Percentiles rank a stretch among this genome's conserved stretches.
phyloP scores from a whole-genome alignment of 2,329 filamentous ascomycete genomes.

The Leptographium flavum region DNA sequence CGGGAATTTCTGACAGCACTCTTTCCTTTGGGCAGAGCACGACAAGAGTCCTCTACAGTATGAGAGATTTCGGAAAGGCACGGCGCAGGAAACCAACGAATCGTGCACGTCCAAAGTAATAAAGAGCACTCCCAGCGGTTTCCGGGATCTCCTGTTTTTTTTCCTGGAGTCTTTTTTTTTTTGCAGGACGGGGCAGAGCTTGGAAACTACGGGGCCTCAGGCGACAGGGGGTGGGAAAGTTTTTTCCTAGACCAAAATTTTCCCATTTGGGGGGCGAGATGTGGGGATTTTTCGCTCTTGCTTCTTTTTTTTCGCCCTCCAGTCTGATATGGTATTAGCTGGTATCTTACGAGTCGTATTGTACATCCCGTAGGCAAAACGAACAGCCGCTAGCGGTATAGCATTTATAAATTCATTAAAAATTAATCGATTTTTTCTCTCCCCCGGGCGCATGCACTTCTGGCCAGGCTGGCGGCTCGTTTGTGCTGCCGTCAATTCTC shows the following conservation, averaged over 20 bases:
- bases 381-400: background rate
- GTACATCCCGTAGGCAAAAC: constrained; percentile 3
- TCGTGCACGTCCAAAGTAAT: constrained; percentile 1
- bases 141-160: constrained; percentile 5
- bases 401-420: no score
- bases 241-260: constrained; percentile 1
- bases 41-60: background rate
- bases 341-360: background rate
- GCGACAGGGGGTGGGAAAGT: constrained; percentile 7
- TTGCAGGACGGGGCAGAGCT: background rate
- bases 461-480: no score
- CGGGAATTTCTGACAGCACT: constrained; percentile 2
- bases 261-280: background rate
- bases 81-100: constrained; percentile 1
- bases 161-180: background rate
- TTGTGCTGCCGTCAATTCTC: no score
- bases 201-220: background rate
- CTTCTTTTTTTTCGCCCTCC: background rate
- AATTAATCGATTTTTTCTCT: no score
- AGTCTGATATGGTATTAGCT: background rate
- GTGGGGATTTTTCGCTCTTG: constrained; percentile 4
- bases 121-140: background rate
- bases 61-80: constrained; percentile 1
- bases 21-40: background rate
- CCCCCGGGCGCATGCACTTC: background rate